These are phyloP conservation scores for Pythium oligandrum DNA, from an alignment of 352 stramenopile genomes.

Conservation along the genomic window DNA sequence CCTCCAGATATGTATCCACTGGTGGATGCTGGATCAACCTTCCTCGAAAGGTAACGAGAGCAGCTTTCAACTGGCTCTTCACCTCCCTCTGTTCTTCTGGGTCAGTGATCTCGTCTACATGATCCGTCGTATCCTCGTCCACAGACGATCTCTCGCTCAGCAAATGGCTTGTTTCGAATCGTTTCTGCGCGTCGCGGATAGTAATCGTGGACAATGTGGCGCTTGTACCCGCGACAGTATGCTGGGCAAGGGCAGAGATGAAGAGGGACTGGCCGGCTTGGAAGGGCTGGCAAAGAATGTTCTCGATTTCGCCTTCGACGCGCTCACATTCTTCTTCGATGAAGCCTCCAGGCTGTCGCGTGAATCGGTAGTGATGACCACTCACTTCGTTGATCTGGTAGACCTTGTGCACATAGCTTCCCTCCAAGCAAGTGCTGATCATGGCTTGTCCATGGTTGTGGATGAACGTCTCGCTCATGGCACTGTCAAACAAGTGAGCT, in stretches of 20 bases:
- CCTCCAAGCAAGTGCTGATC: constrained; percentile 7
- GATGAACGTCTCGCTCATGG: constrained; percentile 1
- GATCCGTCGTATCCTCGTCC: too few species aligned
- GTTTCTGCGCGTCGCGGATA: constrained; percentile 4
- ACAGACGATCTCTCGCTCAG: not conserved
- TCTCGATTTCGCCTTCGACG: constrained; percentile 1
- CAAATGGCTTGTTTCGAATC: constrained; percentile 1
- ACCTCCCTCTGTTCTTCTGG: too few species aligned
- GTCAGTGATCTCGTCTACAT: too few species aligned
- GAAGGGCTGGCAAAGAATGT: constrained; percentile 6
- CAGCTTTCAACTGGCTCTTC: too few species aligned
- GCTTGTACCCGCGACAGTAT: not conserved
- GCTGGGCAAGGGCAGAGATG: constrained; percentile 4
- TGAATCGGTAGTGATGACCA: constrained; percentile 1
- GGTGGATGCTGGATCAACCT: too few species aligned
- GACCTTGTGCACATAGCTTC: constrained; percentile 6
- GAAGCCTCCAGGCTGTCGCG: not conserved
- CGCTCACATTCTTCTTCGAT: not conserved
- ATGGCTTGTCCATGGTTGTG: constrained; percentile 10
- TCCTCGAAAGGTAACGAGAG: too few species aligned
- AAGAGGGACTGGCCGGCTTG: constrained; percentile 7
- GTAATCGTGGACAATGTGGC: constrained; percentile 5
- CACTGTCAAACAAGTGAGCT: constrained; percentile 4
- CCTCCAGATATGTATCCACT: too few species aligned
- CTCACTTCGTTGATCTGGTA: constrained; percentile 1